A percentile compares a stretch with the other conserved stretches of the same genome.
phyloP scores from a whole-genome alignment of 441 rosid species.

The Theobroma grandiflorum region DNA sequence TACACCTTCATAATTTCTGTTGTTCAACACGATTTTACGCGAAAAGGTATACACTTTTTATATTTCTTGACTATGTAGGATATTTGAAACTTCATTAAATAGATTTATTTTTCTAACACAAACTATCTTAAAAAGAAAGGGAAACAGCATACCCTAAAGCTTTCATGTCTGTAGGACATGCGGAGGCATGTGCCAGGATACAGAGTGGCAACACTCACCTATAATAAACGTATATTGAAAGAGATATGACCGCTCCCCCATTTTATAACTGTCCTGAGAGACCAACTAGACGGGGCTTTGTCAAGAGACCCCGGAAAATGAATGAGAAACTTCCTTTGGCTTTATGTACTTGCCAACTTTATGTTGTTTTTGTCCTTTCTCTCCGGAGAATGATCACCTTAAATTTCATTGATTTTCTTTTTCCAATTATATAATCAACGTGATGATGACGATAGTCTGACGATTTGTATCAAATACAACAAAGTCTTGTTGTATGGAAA shows the following conservation, averaged over 20 bases:
- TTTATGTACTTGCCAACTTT: neutral
- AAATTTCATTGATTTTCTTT: neutral
- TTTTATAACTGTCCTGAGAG: neutral
- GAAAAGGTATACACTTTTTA: too few species aligned
- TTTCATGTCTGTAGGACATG: neutral
- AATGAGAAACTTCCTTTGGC: conserved; percentile 11
- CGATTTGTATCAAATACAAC: too few species aligned
- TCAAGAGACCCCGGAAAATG: neutral
- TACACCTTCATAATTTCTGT: too few species aligned
- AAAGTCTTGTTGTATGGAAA: neutral
- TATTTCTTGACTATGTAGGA: too few species aligned
- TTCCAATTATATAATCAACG: neutral
- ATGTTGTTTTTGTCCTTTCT: neutral
- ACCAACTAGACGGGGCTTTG: neutral
- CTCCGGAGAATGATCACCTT: neutral
- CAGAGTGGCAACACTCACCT: neutral
- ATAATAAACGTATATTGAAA: neutral
- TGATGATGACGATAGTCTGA: neutral
- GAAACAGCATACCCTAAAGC: neutral
- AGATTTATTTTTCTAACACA: too few species aligned
- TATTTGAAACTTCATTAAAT: too few species aligned
- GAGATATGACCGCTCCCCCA: neutral
- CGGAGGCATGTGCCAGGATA: neutral
- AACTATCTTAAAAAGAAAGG: neutral
- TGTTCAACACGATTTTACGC: too few species aligned